Base-by-base conservation (phyloP, 2,329 filamentous ascomycete species). In the Penicillium sumatraense region DNA sequence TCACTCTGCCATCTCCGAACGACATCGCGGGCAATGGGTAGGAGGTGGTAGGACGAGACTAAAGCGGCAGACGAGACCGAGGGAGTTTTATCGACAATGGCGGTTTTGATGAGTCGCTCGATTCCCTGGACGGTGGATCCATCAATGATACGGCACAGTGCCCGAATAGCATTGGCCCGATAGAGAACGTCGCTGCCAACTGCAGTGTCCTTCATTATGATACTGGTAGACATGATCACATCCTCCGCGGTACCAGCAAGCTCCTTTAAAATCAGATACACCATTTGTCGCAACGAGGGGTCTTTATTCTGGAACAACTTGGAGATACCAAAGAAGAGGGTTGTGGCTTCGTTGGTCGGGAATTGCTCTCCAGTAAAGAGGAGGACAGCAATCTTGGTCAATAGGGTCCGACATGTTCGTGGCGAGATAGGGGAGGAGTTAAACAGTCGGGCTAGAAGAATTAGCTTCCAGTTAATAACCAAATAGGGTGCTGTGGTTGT, bases 261-360 rank as follows among this genome's bases (percentile, higher is more conserved):
- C 84, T 99, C 95, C 86, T 98, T 99, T 81, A 98, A 91, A 73
- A 97, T 88, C 64, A 98, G 84, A 80, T 98, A 96, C 49, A 99
- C 93, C 93, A 98, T 97, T 82, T 99, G 95, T 70, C 95, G 91
- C 73, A 99, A 83, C 68, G 91, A 93, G 69, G 93, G 90, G 88
- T 99, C 95, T 79, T 97, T 98, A 80, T 98, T 98, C 83, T 98
- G 93, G 84, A 99, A 99, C 58, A 98, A 86, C 84, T 98, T 98
- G 59, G 93, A 98, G 77, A 96, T 98, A 68, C 93, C 93, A 75
- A 98, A 98, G 86, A 99, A 99, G 63, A 99, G 89, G 45, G 91
- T 93, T 27, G 95, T 98, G 66, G 95, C 95, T 85, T 99, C 95
- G 73, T 96, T 96, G 57, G 90, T 93, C 42, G 93, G 93, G 82